Evolutionary conservation across 345 rosid species (phyloP), one percentile per base, ranked within the genome.

Genomic region (Ricinus communis): DNA sequence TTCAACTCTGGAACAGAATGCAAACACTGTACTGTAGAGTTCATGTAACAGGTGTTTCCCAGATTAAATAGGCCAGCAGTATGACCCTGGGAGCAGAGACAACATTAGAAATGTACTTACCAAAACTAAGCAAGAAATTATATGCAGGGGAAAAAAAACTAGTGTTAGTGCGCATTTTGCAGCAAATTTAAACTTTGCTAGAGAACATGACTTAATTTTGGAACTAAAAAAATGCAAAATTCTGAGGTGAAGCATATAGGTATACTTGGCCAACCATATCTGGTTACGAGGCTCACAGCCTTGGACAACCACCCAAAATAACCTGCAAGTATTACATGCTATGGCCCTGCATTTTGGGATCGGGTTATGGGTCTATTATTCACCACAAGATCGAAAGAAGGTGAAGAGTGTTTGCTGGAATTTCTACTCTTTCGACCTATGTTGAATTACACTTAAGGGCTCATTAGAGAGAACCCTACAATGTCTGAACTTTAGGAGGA

Each of bases 21-120:
- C 79, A 96, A 78, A 81, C 99, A 96, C 71, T 96, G 99, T 63
- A 93, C 62, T 0, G 98, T 93, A 56, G 99, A 92, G 85, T 96
- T 96, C 99, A 96, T 93, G 83, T 93, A 96, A 84, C 99, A 96
- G 8, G 99, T 96, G 85, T 96, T 89, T 68, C 98, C 99, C 57
- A 96, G 85, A 77, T 96, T 96, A 76, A 85, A 77, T 54, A 96
- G 81, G 56, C 96, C 98, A 69, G 99, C 96, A 81, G 96, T 89
- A 70, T 93, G 91, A 82, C 98, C 99, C 99, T 96, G 86, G 57
- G 63, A 72, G 65, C 49, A 72, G n/a, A 72, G 71, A 47, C 43
- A 70, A 12, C 7, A 33, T 52, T 62, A 60, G 46, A 22, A 62
- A 54, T 53, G 43, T 27, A 22, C 16, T 40, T 4, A 36, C 65